phyloP scores from a whole-genome alignment of 1,139 yeast species.

The Geotrichum aggregatum region DNA sequence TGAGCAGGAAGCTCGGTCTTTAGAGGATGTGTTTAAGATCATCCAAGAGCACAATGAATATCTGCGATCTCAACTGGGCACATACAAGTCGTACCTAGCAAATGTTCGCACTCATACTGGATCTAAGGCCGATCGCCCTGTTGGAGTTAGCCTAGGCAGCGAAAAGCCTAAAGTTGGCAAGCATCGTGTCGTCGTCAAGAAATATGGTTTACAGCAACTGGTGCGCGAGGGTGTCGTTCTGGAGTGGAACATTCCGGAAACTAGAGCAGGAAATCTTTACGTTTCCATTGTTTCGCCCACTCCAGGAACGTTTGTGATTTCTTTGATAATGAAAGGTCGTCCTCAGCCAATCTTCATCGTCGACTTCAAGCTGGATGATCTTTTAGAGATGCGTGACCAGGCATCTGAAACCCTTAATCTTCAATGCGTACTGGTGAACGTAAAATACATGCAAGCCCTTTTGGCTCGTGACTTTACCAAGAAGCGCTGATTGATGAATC shows the following conservation, averaged over 20 bases:
- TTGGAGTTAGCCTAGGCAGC: constrained; percentile 29
- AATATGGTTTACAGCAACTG: constrained; percentile 35
- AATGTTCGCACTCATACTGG: constrained; percentile 41
- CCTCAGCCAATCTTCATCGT: constrained; percentile 33
- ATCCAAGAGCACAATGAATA: constrained; percentile 41
- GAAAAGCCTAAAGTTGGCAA: constrained; percentile 27
- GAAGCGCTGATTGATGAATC: constrained; percentile 7
- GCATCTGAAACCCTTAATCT: constrained; percentile 34
- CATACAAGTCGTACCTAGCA: constrained; percentile 39
- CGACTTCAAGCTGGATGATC: constrained; percentile 39
- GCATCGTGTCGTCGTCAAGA: constrained; percentile 33
- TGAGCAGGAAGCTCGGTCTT: constrained; percentile 36
- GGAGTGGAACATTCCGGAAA: constrained; percentile 35
- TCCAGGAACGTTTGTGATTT: constrained; percentile 39
- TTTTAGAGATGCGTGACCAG: constrained; percentile 37
- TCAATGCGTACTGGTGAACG: constrained; percentile 35
- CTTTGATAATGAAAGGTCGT: constrained; percentile 36
- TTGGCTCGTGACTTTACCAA: constrained; percentile 30
- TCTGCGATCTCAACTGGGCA: constrained; percentile 38
- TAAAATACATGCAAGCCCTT: constrained; percentile 28
- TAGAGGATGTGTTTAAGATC: constrained; percentile 37
- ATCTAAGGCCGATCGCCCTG: constrained; percentile 32
- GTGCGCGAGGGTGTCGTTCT: constrained; percentile 35
- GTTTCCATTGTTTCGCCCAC: constrained; percentile 36
- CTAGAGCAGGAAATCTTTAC: constrained; percentile 25